A percentile compares a stretch with the other conserved stretches of the same genome.
Conservation (phyloP, 148 eudicot genomes). For the Linanthus parryae region DNA sequence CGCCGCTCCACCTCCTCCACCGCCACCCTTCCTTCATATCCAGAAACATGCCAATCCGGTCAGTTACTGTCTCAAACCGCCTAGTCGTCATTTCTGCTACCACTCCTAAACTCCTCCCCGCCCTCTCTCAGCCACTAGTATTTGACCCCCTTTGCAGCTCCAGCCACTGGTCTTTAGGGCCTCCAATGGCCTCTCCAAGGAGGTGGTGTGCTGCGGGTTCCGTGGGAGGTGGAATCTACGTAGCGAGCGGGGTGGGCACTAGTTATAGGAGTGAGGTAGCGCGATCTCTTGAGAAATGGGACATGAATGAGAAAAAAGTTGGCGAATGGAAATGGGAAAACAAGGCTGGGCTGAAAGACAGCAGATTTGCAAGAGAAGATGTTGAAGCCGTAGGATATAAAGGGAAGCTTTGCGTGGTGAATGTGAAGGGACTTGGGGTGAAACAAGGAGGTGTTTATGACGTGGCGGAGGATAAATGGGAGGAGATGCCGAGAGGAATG, state of each 20-base stretch:
- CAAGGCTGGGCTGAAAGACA: conserved; percentile 19
- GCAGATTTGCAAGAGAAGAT: conserved; percentile 35
- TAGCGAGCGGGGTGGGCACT: conserved; percentile 30
- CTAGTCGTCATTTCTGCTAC: conserved; percentile 27
- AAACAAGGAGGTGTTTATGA: conserved; percentile 32
- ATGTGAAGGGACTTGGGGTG: conserved; percentile 25
- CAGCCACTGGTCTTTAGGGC: conserved; percentile 30
- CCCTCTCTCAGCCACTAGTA: conserved; percentile 23
- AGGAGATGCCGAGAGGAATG: conserved; percentile 41
- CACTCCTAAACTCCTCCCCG: conserved; percentile 25
- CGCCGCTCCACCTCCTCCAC: conserved; percentile 22
- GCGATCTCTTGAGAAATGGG: conserved; percentile 34
- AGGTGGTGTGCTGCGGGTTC: conserved; percentile 40
- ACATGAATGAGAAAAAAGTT: conserved; percentile 12
- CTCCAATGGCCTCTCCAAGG: conserved; percentile 21
- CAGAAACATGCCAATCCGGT: conserved; percentile 32
- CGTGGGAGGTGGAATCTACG: conserved; percentile 10
- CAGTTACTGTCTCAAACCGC: conserved; percentile 17
- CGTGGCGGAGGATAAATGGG: conserved; percentile 19
- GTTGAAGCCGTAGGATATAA: conserved; percentile 25
- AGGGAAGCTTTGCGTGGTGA: conserved; percentile 39
- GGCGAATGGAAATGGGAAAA: conserved; percentile 38
- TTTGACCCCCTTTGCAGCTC: conserved; percentile 23
- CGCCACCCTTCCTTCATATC: conserved; percentile 39
- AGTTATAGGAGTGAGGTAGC: conserved; percentile 26